Evolutionary conservation across 2,329 filamentous ascomycete genomes (phyloP).

Genomic region (Penicillium sp.): DNA sequence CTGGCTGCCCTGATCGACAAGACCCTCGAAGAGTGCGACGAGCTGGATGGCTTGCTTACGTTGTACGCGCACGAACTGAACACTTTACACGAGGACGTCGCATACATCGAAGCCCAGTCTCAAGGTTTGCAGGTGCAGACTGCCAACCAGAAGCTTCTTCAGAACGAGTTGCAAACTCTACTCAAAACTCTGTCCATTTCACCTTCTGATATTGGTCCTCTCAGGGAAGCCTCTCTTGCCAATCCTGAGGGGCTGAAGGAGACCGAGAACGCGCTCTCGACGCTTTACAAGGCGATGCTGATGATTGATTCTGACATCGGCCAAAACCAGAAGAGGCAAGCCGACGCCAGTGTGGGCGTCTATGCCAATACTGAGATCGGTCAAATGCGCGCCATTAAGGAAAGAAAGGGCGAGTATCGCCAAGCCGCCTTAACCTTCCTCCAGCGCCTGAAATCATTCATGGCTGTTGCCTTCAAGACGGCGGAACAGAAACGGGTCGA

Average conservation of each 20-base stretch:
- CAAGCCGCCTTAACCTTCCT: conserved; percentile 76
- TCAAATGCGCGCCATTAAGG: conserved; percentile 89
- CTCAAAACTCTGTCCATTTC: conserved; percentile 90
- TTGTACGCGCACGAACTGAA: conserved; percentile 93
- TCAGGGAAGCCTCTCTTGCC: conserved; percentile 73
- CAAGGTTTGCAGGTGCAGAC: conserved; percentile 97
- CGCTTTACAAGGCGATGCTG: conserved; percentile 86
- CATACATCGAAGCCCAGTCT: conserved; percentile 95
- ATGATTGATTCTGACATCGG: conserved; percentile 86
- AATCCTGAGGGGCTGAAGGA: conserved; percentile 69
- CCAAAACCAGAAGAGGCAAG: conserved; percentile 52
- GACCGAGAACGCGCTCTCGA: conserved; percentile 75
- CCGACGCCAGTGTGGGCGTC: conserved; percentile 54
- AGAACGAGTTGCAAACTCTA: conserved; percentile 85
- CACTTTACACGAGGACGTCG: conserved; percentile 91
- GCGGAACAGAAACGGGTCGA: conserved; percentile 71
- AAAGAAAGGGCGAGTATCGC: conserved; percentile 89
- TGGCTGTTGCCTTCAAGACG: conserved; percentile 77
- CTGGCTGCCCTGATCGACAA: conserved; percentile 85
- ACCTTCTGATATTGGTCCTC: conserved; percentile 68
- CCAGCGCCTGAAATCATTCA: conserved; percentile 75
- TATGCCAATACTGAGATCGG: conserved; percentile 73
- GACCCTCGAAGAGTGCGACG: conserved; percentile 93
- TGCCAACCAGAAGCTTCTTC: conserved; percentile 91
- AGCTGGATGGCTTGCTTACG: conserved; percentile 90